Percentiles rank a stretch among this genome's conserved stretches.
These are phyloP conservation scores for Millerozyma miso DNA, from an alignment of 805 yeast genomes.

Conservation along the genomic window DNA sequence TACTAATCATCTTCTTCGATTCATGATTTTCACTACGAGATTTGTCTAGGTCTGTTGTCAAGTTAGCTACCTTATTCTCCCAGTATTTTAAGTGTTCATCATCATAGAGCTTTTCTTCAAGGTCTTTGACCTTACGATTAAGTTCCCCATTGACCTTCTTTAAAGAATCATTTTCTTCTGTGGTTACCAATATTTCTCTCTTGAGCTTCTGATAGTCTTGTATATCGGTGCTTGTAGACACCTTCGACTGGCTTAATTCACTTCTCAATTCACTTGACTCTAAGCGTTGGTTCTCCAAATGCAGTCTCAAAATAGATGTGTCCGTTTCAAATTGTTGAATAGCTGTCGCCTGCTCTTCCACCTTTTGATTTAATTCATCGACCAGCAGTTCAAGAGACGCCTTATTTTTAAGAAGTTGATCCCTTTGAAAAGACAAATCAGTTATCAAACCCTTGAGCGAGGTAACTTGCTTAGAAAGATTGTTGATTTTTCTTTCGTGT, in stretches of 20 bases:
- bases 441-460: conserved; percentile 56
- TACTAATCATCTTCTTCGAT: conserved; percentile 46
- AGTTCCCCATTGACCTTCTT: conserved; percentile 53
- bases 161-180: conserved; percentile 65
- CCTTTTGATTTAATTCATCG: conserved; percentile 18
- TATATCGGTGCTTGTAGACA: conserved; percentile 23
- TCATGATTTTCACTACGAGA: conserved; percentile 48
- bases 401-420: conserved; percentile 44
- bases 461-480: conserved; percentile 45
- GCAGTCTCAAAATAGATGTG: conserved; percentile 28
- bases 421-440: conserved; percentile 61
- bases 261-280: conserved; percentile 29
- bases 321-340: conserved; percentile 26
- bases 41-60: conserved; percentile 48
- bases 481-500: conserved; percentile 33
- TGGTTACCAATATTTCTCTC: conserved; percentile 50
- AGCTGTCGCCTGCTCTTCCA: conserved; percentile 21
- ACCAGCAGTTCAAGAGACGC: conserved; percentile 29
- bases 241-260: conserved; percentile 33
- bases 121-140: conserved; percentile 37
- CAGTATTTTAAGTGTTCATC: conserved; percentile 57
- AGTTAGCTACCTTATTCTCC: conserved; percentile 49
- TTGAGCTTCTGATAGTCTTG: conserved; percentile 35
- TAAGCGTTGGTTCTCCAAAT: conserved; percentile 27
- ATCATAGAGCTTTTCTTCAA: conserved; percentile 47